Evolutionary conservation across 805 yeast genomes (phyloP).

Genomic region (Metschnikowia vanudenii): DNA sequence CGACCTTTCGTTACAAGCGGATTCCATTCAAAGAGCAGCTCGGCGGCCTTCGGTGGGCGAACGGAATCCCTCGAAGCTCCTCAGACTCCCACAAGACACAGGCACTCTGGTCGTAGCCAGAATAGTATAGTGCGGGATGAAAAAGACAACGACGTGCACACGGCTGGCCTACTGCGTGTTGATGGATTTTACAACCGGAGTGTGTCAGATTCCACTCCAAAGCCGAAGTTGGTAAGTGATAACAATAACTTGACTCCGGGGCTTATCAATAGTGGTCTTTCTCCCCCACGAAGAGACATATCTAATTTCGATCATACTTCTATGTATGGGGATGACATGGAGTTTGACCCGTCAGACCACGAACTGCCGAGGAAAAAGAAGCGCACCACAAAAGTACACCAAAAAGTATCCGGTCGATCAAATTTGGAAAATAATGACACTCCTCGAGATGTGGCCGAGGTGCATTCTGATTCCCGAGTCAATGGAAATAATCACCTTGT

Average conservation of each 20-base stretch:
- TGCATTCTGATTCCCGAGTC: background rate
- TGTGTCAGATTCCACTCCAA: constrained; percentile 8
- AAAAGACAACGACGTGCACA: background rate
- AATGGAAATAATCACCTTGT: background rate
- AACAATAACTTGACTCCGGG: constrained; percentile 26
- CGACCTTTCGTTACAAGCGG: background rate
- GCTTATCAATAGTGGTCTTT: background rate
- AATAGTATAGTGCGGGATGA: background rate
- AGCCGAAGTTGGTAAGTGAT: constrained; percentile 23
- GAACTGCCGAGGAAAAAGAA: constrained; percentile 11
- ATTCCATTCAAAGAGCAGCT: background rate
- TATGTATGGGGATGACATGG: constrained; percentile 16
- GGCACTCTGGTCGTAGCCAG: background rate
- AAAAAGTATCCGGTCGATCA: no score
- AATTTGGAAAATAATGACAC: background rate
- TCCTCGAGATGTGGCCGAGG: background rate
- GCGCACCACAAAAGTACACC: background rate
- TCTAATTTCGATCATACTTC: background rate
- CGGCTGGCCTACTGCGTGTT: background rate
- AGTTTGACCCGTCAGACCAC: constrained; percentile 28
- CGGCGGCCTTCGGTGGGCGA: background rate
- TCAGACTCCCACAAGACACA: constrained; percentile 1
- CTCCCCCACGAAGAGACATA: constrained; percentile 4
- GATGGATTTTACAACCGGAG: background rate
- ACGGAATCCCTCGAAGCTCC: background rate